A percentile compares a stretch with the other conserved stretches of the same genome.
phyloP scores from a whole-genome alignment of 1,284 basidiomycete genomes.

The Apiotrichum domesticum region DNA sequence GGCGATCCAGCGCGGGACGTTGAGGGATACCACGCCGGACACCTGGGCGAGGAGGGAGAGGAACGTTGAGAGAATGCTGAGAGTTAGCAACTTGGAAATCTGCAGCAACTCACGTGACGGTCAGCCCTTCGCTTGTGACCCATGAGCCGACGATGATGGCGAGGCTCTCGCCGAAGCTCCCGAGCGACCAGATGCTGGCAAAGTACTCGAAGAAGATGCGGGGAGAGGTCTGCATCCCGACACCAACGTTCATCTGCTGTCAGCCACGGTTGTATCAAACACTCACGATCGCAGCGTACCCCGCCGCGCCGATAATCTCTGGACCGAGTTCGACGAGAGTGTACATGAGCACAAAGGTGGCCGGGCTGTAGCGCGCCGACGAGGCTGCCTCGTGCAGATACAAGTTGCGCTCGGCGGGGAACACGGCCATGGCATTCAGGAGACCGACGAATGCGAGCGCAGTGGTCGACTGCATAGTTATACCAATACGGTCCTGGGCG shows the following conservation, averaged over 20 bases:
- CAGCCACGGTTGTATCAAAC: conserved; percentile 10
- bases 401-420: conserved; percentile 46
- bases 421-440: conserved; percentile 48
- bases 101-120: conserved; percentile 25
- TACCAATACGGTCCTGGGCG: conserved; percentile 49
- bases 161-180: conserved; percentile 46
- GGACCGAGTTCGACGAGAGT: conserved; percentile 47
- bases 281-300: conserved; percentile 31
- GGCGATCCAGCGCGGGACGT: conserved; percentile 45
- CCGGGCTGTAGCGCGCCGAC: conserved; percentile 45
- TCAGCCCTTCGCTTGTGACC: conserved; percentile 32
- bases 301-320: conserved; percentile 38
- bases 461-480: conserved; percentile 35
- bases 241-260: conserved; percentile 44
- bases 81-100: conserved; percentile 25
- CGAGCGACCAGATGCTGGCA: conserved; percentile 43
- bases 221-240: conserved; percentile 46
- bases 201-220: conserved; percentile 49
- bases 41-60: conserved; percentile 39
- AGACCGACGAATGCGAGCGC: conserved; percentile 45
- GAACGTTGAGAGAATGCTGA: conserved; percentile 44
- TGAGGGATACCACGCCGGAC: conserved; percentile 47
- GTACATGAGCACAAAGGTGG: conserved; percentile 48
- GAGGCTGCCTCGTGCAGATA: conserved; percentile 48
- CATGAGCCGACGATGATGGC: conserved; percentile 35